These are phyloP conservation scores for Linum tenue DNA, from an alignment of 345 rosid genomes.

Conservation along the genomic window DNA sequence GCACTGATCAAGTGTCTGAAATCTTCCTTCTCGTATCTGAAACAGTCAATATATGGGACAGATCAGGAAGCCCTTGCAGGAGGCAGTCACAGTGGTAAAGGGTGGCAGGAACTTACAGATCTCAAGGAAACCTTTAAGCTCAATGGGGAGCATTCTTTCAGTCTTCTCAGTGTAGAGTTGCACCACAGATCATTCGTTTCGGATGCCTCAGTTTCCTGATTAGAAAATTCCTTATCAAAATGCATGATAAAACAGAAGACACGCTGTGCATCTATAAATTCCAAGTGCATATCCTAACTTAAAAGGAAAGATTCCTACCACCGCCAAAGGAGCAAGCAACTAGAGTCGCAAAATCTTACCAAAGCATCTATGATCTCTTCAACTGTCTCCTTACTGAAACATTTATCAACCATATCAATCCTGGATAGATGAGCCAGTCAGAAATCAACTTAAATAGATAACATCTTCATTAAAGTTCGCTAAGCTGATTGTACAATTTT, in stretches of 20 bases:
- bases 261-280: too few relatives aligned
- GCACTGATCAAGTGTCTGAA: slow-evolving; percentile 73
- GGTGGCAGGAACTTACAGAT: slow-evolving; percentile 53
- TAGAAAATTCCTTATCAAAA: slow-evolving; percentile 7
- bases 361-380: slow-evolving; percentile 79
- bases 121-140: slow-evolving; percentile 84
- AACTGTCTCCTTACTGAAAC: slow-evolving; percentile 71
- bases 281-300: background rate
- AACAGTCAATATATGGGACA: slow-evolving; percentile 11
- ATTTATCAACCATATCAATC: slow-evolving; percentile 56
- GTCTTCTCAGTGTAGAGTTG: slow-evolving; percentile 47
- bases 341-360: slow-evolving; percentile 32
- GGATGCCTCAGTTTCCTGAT: slow-evolving; percentile 52
- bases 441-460: background rate
- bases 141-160: slow-evolving; percentile 71
- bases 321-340: background rate
- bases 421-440: slow-evolving; percentile 26
- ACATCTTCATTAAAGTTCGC: background rate
- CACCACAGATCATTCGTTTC: slow-evolving; percentile 63
- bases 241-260: slow-evolving; percentile 1
- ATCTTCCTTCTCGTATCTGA: slow-evolving; percentile 78
- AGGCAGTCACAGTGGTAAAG: background rate
- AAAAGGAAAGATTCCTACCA: background rate
- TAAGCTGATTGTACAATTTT: background rate
- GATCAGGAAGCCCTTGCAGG: background rate